A percentile compares a stretch with the other conserved stretches of the same genome.
phyloP scores from a whole-genome alignment of 2,329 filamentous ascomycete species.

The Epicoccum nigrum region DNA sequence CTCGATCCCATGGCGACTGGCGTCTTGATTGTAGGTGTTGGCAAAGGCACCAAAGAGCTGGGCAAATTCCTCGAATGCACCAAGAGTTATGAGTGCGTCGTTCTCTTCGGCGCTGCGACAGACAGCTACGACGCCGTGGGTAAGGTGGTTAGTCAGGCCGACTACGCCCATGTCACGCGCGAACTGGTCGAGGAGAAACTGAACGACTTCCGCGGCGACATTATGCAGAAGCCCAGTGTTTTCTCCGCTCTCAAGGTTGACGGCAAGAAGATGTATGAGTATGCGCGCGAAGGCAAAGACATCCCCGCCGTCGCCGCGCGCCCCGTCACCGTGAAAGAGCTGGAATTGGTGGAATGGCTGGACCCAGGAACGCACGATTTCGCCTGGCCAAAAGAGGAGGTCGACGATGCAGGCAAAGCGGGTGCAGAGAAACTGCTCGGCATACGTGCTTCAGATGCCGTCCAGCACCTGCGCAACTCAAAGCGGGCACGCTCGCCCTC shows the following conservation, averaged over 20 bases:
- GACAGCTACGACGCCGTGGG: slow-evolving; percentile 91
- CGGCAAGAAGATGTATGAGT: slow-evolving; percentile 94
- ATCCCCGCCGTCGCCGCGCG: slow-evolving; percentile 86
- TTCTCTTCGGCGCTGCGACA: slow-evolving; percentile 89
- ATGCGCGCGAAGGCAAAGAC: slow-evolving; percentile 85
- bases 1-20: slow-evolving; percentile 93
- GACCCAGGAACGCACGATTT: slow-evolving; percentile 81
- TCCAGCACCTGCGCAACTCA: slow-evolving; percentile 35
- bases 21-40: slow-evolving; percentile 86
- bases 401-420: slow-evolving; percentile 73
- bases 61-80: slow-evolving; percentile 82
- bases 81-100: slow-evolving; percentile 88
- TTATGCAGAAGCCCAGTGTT: slow-evolving; percentile 87
- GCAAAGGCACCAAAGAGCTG: slow-evolving; percentile 84
- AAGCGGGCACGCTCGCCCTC: slow-evolving; percentile 33
- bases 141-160: slow-evolving; percentile 76
- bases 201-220: slow-evolving; percentile 76
- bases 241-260: slow-evolving; percentile 93
- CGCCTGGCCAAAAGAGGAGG: slow-evolving; percentile 80
- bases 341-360: slow-evolving; percentile 83
- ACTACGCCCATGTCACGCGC: slow-evolving; percentile 81
- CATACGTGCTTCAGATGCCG: slow-evolving; percentile 42
- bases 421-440: slow-evolving; percentile 72
- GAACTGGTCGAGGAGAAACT: slow-evolving; percentile 79
- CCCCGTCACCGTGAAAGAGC: slow-evolving; percentile 75